Evolutionary conservation across 371 early-diverging fungal species (phyloP), one percentile per base, ranked within the genome.

Genomic region (Blakeslea trispora): DNA sequence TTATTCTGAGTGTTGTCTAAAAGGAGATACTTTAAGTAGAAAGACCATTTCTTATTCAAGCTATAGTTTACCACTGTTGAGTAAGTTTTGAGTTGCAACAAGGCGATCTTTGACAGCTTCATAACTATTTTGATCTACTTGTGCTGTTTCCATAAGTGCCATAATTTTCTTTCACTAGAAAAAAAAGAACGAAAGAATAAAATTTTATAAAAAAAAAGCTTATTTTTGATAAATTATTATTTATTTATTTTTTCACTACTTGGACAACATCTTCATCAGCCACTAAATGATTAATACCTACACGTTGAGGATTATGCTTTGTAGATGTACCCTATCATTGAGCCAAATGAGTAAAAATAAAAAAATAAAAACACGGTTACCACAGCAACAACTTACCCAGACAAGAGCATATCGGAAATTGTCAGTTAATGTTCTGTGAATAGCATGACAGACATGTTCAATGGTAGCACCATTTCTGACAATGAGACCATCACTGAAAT

Each of bases 251-350:
- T 63, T 82, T 88, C 14, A 94, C 85, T 55, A 97, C 90, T 74
- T 97, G 95, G 17, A 99, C 95, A 46, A 99, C 99, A 80, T 99
- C 99, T 66, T 97, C 98, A 81, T 99, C 97, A 42, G 85, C 77
- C 23, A 99, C 86, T 49, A 83, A 63, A 73, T 99, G 99, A 37
- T 90, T 85, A 53, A 96, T 81, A 18, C 99, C 99, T 21, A 94
- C 98, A 50, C 93, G 86, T 71, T 97, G 98, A 32, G 98, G 98
- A 64, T 88, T 92, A 74, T 97, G 97, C 71, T 97, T 97, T 50
- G 97, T 83, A 11, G 95, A 95, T 15, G 85, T 87, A 21, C 97
- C 97, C 83, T 78, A 64, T 37, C 32, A 18, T 19, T 31, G 31
- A 17, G 23, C n/a, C n/a, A 37, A 50, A 28, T 31, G 42, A 39